Conservation (phyloP, 1,284 basidiomycete species). For the Neotropicomus parvogracilis region DNA sequence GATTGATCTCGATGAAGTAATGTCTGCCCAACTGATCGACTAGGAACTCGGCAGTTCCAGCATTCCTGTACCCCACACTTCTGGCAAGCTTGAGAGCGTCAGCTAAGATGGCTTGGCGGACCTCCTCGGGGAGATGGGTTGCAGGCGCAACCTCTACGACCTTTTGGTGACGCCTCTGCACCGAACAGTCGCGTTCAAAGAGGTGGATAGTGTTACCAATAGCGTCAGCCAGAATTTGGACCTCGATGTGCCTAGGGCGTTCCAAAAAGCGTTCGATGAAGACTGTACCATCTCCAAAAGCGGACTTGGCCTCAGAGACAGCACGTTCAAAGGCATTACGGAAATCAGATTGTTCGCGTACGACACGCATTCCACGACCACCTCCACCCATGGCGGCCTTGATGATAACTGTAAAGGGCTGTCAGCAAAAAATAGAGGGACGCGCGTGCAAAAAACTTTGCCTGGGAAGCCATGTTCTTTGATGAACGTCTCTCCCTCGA, state of each 20-base stretch:
- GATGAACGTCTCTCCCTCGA: conserved; percentile 85
- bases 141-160: conserved; percentile 99
- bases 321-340: conserved; percentile 90
- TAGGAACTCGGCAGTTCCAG: conserved; percentile 95
- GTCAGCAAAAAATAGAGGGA: not conserved
- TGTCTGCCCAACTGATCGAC: conserved; percentile 94
- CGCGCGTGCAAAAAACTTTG: conserved; percentile 29
- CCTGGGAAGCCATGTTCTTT: conserved; percentile 95
- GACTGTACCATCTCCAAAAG: conserved; percentile 97
- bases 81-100: conserved; percentile 96
- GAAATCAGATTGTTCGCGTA: conserved; percentile 90
- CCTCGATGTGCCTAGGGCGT: conserved; percentile 95
- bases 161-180: conserved; percentile 97
- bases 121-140: conserved; percentile 87
- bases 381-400: conserved; percentile 99
- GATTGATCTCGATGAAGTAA: conserved; percentile 99
- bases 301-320: conserved; percentile 91
- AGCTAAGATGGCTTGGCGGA: conserved; percentile 81
- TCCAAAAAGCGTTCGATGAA: conserved; percentile 99
- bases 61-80: conserved; percentile 93
- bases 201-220: conserved; percentile 94
- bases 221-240: conserved; percentile 90
- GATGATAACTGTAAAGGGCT: conserved; percentile 70
- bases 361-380: conserved; percentile 98
- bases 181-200: conserved; percentile 98